Base-by-base conservation (phyloP, 2,329 filamentous ascomycete genomes). In the Pezicula carpinea region DNA sequence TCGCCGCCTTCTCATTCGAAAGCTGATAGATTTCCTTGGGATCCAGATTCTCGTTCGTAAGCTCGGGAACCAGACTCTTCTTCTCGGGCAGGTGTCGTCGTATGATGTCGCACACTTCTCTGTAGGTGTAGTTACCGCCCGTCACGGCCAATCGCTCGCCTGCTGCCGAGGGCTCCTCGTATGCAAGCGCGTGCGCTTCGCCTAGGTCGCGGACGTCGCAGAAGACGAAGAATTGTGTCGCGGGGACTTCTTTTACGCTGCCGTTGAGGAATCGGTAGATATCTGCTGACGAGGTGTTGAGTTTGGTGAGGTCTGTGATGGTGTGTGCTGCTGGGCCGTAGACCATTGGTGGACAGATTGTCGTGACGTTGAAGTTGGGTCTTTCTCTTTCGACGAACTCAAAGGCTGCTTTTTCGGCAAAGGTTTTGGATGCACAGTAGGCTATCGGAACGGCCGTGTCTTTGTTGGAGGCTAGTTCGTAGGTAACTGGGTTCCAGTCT, bases 221-320 rank as follows among this genome's bases (percentile, higher is more conserved):
- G 64, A 75, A 85, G 0, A 71, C 75, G 29, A 39, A 59, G 35
- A 56, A 59, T 3, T 8, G 8, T 0, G 79, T 83, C 0, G 77
- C 69, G 0, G 76, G 70, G 7, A 85, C 70, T 15, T 71, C 68
- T 51, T 78, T 80, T 48, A 75, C 74, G 15, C 46, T 54, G 2
- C 85, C 85, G n/a, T 73, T 74, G n/a, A 83, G 72, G 35, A 87
- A 68, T 47, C 81, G 73, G n/a, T 79, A 72, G 50, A 89, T 75
- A 29, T 82, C 77, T 54, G 80, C 75, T 59, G 88, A 88, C 6
- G 83, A 87, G 1, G 83, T 86, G 67, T 90, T 90, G 52, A 89
- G 69, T 2, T 69, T 68, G 8, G 79, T 75, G 1, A 86, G 69
- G 18, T 69, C 75, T 48, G 78, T 72, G 5, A 89, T 70, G 51